A percentile compares a stretch with the other conserved stretches of the same genome.
These are phyloP conservation scores for Centrapalus pauciflorus DNA, from an alignment of 129 eudicot species.

Conservation along the genomic window DNA sequence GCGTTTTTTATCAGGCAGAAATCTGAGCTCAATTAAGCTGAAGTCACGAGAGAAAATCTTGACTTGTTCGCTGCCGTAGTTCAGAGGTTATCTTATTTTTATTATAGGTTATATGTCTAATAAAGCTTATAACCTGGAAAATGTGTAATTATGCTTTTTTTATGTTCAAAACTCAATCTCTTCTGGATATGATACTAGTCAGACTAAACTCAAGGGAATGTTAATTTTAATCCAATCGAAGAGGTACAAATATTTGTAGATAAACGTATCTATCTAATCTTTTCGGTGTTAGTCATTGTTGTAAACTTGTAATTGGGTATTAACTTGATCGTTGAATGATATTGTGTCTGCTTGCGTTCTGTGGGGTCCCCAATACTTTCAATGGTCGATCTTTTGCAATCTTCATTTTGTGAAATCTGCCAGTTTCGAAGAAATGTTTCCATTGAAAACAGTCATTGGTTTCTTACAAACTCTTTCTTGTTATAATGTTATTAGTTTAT, in stretches of 20 bases:
- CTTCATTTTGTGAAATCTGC: constrained; percentile 1
- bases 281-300: constrained; percentile 1
- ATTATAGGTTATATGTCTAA: neutral
- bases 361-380: constrained; percentile 12
- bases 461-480: constrained; percentile 33
- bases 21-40: too few species aligned
- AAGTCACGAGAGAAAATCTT: too few species aligned
- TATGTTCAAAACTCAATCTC: neutral
- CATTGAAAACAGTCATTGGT: constrained; percentile 12
- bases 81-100: too few species aligned
- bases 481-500: constrained; percentile 19
- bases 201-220: neutral
- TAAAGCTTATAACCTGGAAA: neutral
- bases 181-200: too few species aligned
- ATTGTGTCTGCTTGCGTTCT: constrained; percentile 17
- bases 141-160: neutral
- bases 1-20: too few species aligned
- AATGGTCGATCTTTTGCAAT: neutral
- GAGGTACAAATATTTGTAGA: constrained; percentile 3
- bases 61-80: too few species aligned
- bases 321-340: constrained; percentile 13
- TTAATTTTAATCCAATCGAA: constrained; percentile 3
- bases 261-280: neutral
- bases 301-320: constrained; percentile 19
- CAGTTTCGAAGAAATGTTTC: constrained; percentile 3